These are phyloP conservation scores for Cyclostephanos tholiformis DNA, from an alignment of 108 stramenopile species.

Conservation along the genomic window DNA sequence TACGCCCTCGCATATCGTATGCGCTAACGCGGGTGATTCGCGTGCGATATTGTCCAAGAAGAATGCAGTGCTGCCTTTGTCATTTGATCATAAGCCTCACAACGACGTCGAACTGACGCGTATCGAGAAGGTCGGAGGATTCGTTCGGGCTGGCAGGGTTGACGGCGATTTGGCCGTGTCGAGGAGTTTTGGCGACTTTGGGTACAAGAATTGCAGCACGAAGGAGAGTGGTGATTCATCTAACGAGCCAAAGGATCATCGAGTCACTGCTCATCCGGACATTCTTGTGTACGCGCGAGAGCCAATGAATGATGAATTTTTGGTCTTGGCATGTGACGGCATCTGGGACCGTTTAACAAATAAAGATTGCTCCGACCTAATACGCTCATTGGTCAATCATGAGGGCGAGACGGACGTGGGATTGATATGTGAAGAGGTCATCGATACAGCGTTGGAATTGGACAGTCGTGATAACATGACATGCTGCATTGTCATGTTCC, in stretches of 20 bases:
- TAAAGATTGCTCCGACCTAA: constrained; percentile 66
- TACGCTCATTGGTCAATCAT: constrained; percentile 42
- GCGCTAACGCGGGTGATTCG: constrained; percentile 97
- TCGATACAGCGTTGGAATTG: constrained; percentile 73
- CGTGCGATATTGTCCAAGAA: constrained; percentile 74
- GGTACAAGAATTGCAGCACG: constrained; percentile 53
- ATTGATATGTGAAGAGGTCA: constrained; percentile 83
- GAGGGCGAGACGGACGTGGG: constrained; percentile 74
- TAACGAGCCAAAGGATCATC: constrained; percentile 60
- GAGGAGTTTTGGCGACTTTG: constrained; percentile 94
- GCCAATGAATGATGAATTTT: constrained; percentile 65
- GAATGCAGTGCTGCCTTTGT: constrained; percentile 69
- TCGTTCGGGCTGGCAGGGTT: constrained; percentile 83
- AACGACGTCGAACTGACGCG: constrained; percentile 71
- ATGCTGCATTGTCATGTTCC: constrained; percentile 41
- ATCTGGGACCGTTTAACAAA: constrained; percentile 82
- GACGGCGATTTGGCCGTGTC: constrained; percentile 97
- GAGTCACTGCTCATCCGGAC: constrained; percentile 86
- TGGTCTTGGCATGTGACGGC: constrained; percentile 82
- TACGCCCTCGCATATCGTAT: constrained; percentile 89
- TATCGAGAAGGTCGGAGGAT: constrained; percentile 78
- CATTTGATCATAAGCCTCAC: constrained; percentile 97
- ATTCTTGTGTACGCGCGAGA: constrained; percentile 70
- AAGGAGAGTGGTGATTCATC: neutral
- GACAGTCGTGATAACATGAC: constrained; percentile 91